Evolutionary conservation across 768 basidiomycete genomes (phyloP).

Genomic region (Tricholoma matsutake): DNA sequence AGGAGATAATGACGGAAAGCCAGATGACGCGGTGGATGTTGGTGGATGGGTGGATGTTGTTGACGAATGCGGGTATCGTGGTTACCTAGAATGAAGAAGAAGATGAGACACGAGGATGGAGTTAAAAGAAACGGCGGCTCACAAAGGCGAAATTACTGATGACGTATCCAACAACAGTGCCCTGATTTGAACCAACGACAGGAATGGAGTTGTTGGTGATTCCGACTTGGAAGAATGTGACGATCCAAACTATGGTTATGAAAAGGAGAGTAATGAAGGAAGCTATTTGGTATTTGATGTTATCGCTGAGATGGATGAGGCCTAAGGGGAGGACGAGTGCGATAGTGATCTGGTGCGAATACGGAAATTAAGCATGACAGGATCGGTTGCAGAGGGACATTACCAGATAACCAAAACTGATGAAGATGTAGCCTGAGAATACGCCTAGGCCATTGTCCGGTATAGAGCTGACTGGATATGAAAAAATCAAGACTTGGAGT

Average conservation of each 20-base stretch:
- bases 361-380: no score
- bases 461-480: neutral
- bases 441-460: neutral
- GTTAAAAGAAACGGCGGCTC: no score
- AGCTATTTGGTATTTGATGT: neutral
- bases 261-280: neutral
- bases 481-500: neutral
- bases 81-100: neutral
- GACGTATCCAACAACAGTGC: neutral
- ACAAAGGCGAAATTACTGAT: neutral
- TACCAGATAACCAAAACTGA: neutral
- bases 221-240: no score
- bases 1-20: neutral
- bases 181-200: no score
- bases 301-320: neutral
- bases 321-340: neutral
- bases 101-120: no score
- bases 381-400: no score
- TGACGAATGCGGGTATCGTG: neutral
- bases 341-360: neutral
- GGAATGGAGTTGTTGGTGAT: neutral
- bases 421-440: neutral
- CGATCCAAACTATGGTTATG: neutral
- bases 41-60: neutral
- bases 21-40: neutral